Evolutionary conservation across 2,329 filamentous ascomycete genomes (phyloP).

Genomic region (Waltergamsia citrina): DNA sequence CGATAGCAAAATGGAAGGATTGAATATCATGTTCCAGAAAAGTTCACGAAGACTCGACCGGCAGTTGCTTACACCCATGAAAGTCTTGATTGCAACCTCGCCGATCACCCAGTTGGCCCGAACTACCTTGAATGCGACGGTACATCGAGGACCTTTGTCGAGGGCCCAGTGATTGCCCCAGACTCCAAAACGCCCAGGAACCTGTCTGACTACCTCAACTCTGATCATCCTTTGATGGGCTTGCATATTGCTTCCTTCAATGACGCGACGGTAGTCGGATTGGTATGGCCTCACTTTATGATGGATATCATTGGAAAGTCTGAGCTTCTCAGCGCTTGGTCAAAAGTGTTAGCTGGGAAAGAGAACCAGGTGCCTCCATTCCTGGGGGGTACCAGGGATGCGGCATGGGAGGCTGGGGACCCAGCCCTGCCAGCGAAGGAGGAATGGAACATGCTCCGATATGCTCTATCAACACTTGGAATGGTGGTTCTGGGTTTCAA

Average conservation of each 20-base stretch:
- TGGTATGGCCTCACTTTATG: constrained; percentile 36
- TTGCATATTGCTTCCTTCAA: constrained; percentile 37
- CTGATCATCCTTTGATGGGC: constrained; percentile 33
- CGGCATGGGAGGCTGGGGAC: constrained; percentile 16
- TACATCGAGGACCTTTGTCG: constrained; percentile 20
- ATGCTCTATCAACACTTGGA: not conserved
- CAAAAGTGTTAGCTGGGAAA: constrained; percentile 28
- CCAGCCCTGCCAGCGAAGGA: not conserved
- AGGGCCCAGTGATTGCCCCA: constrained; percentile 6
- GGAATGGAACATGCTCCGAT: not conserved
- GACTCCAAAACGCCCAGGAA: constrained; percentile 8
- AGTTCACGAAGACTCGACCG: constrained; percentile 21
- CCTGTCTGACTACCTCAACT: constrained; percentile 27
- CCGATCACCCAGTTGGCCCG: constrained; percentile 30
- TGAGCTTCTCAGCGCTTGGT: constrained; percentile 34
- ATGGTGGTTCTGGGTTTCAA: too few relatives aligned
- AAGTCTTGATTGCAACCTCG: constrained; percentile 23
- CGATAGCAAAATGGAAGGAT: constrained; percentile 14
- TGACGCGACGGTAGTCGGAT: constrained; percentile 37
- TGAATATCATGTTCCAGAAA: constrained; percentile 19
- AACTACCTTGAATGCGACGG: too few relatives aligned
- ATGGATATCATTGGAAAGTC: constrained; percentile 34
- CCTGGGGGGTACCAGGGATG: constrained; percentile 22
- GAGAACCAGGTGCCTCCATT: constrained; percentile 28
- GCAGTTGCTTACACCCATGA: constrained; percentile 30